These are phyloP conservation scores for Penicillium chermesinum DNA, from an alignment of 495 filamentous ascomycete species.

Conservation along the genomic window DNA sequence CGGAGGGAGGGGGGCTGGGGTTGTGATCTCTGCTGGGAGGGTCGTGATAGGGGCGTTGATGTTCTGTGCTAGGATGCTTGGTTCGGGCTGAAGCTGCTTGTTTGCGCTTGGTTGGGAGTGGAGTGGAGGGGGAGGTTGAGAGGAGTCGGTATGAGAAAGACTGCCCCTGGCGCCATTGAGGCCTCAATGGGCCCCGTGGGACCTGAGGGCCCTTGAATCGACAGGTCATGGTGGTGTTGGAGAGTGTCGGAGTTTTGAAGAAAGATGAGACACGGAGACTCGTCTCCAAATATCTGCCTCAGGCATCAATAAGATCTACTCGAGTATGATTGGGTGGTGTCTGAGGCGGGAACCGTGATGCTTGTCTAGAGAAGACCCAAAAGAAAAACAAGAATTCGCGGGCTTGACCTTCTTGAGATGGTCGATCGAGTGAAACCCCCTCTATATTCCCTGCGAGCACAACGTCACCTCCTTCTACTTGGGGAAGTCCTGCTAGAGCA, in stretches of 20 bases:
- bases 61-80: slow-evolving; percentile 20
- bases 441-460: too few species aligned
- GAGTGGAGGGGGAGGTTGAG: slow-evolving; percentile 15
- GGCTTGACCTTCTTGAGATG: too few species aligned
- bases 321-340: too few species aligned
- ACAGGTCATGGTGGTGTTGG: slow-evolving; percentile 6
- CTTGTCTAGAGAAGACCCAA: too few species aligned
- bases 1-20: slow-evolving; percentile 19
- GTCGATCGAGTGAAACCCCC: too few species aligned
- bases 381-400: too few species aligned
- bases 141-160: slow-evolving; percentile 6
- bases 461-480: too few species aligned
- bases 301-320: background rate
- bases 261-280: background rate
- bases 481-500: too few species aligned
- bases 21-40: slow-evolving; percentile 28
- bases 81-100: slow-evolving; percentile 2
- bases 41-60: slow-evolving; percentile 40
- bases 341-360: too few species aligned
- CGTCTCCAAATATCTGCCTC: background rate
- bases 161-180: background rate
- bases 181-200: slow-evolving; percentile 1
- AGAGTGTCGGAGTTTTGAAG: background rate
- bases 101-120: background rate
- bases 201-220: slow-evolving; percentile 3